phyloP scores from a whole-genome alignment of 1,284 basidiomycete species.

The Trichosporon sp. region DNA sequence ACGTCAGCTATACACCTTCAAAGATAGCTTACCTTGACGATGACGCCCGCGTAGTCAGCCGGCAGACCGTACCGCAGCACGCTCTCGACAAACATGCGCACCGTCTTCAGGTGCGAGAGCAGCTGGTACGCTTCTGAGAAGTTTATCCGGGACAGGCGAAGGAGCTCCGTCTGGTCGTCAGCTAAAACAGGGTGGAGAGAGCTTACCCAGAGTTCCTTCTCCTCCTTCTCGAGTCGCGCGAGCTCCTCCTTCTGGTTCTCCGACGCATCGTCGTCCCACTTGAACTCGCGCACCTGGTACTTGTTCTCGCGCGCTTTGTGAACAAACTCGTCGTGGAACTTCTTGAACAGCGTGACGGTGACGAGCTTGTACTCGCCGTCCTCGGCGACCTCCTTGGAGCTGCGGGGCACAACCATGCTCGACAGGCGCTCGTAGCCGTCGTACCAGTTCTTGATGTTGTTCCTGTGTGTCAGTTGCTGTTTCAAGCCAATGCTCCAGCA shows the following conservation, averaged over 20 bases:
- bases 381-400: conserved; percentile 70
- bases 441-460: conserved; percentile 81
- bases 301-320: conserved; percentile 96
- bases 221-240: conserved; percentile 71
- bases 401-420: conserved; percentile 92
- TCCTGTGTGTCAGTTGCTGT: conserved; percentile 54
- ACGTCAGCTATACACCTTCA: neutral
- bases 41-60: conserved; percentile 78
- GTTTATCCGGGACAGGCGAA: conserved; percentile 88
- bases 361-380: conserved; percentile 90
- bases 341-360: conserved; percentile 84
- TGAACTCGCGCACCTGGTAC: conserved; percentile 93
- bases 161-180: conserved; percentile 71
- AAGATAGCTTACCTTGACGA: conserved; percentile 62
- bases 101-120: conserved; percentile 86
- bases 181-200: neutral
- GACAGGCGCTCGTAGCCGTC: conserved; percentile 82
- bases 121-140: conserved; percentile 97
- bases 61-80: conserved; percentile 94
- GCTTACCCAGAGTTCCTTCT: conserved; percentile 95
- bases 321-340: conserved; percentile 84
- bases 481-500: neutral
- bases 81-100: conserved; percentile 89
- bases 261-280: conserved; percentile 82
- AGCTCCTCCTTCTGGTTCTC: conserved; percentile 79